Evolutionary conservation across 139 green algal species (phyloP), one percentile per base, ranked within the genome.

Genomic region (Mychonastes homosphaera): DNA sequence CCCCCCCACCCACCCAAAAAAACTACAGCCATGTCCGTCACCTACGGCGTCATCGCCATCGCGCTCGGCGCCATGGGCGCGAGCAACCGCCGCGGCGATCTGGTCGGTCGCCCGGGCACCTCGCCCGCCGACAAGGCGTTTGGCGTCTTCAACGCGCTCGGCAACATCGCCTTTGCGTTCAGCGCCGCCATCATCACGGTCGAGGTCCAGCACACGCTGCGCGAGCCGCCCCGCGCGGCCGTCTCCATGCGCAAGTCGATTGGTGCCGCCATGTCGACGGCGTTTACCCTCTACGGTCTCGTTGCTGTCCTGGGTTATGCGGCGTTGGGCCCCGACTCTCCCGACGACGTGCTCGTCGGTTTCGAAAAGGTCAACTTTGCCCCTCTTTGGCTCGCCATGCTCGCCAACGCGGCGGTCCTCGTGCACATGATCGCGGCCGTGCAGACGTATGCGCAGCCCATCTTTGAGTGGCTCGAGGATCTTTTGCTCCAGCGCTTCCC

Each of bases 21-120:
- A 65, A 69, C 39, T 69, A 62, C 60, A 63, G 63, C 56, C 8
- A 77, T 72, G 57, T 73, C 60, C 19, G 36, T 77, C 4, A 21
- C 28, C 27, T 82, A 82, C 61, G 65, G 38, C 40, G 57, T 52
- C 27, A 64, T 80, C 6, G 75, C 75, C 4, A 58, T 78, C 23
- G 63, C 40, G 2, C 36, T 76, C 16, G 53, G 47, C 4, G 13
- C 40, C 18, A 27, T 36, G 1, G 36, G 72, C 53, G 66, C 46
- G n/a, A 32, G 45, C 7, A 33, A 46, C 21, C 30, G 34, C 28
- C 13, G 46, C 12, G 58, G 58, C 19, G 41, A 23, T 28, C 27
- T 72, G 34, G 49, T 38, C 19, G 65, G 65, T 40, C 47, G 40
- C 13, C 1, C 3, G 2, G 30, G n/a, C n/a, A n/a, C 36, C 18